phyloP scores from a whole-genome alignment of 2,329 filamentous ascomycete species.

The Aspergillus quadricinctus region DNA sequence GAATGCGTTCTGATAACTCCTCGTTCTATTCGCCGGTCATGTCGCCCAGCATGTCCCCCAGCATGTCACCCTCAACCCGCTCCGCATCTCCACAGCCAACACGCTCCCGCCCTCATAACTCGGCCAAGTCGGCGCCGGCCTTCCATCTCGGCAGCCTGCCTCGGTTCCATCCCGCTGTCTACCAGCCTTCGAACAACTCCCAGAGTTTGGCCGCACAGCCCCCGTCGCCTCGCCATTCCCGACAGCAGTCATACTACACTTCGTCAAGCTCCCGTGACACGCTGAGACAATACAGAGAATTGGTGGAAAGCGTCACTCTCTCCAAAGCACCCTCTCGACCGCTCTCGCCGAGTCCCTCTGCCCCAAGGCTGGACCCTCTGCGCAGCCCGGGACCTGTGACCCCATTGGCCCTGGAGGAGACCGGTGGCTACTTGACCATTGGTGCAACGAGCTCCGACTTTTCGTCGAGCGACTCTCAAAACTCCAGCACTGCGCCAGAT shows the following conservation, averaged over 20 bases:
- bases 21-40: slow-evolving; percentile 28
- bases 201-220: slow-evolving; percentile 24
- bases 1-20: slow-evolving; percentile 31
- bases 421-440: slow-evolving; percentile 38
- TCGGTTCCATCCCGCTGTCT: slow-evolving; percentile 45
- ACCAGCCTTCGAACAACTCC: slow-evolving; percentile 28
- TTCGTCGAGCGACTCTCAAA: slow-evolving; percentile 17
- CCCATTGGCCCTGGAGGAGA: slow-evolving; percentile 39
- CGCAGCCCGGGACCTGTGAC: slow-evolving; percentile 45
- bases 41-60: slow-evolving; percentile 31
- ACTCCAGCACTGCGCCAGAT: slow-evolving; percentile 26
- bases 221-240: slow-evolving; percentile 30
- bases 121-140: slow-evolving; percentile 32
- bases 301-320: slow-evolving; percentile 33
- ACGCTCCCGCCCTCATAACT: slow-evolving; percentile 26
- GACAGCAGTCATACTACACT: slow-evolving; percentile 29
- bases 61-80: slow-evolving; percentile 31
- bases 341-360: slow-evolving; percentile 34
- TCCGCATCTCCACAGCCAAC: slow-evolving; percentile 34
- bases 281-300: slow-evolving; percentile 41
- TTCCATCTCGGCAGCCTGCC: slow-evolving; percentile 41
- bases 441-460: slow-evolving; percentile 22
- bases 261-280: slow-evolving; percentile 34
- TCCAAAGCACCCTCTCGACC: slow-evolving; percentile 25
- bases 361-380: slow-evolving; percentile 43